Evolutionary conservation across 192 early-diverging fungal species (phyloP).

Genomic region (Phycomyces blakesleeanus): DNA sequence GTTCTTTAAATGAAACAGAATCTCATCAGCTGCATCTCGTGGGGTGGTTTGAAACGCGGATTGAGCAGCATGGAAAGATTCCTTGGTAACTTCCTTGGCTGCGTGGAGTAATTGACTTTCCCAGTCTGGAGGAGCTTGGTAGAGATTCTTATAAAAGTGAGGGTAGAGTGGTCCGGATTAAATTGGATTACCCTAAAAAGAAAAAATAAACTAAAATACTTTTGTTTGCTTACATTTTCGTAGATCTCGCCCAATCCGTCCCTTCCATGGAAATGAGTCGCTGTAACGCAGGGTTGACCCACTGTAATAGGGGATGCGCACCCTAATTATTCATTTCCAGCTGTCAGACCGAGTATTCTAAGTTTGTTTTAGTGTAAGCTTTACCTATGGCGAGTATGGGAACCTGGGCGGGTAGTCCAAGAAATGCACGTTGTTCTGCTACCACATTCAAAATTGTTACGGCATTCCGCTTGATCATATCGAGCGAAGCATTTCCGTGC

Average conservation of each 20-base stretch:
- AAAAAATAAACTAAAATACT: background rate
- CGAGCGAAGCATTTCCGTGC: conserved; percentile 40
- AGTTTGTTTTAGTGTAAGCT: background rate
- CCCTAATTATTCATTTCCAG: conserved; percentile 22
- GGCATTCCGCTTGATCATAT: conserved; percentile 39
- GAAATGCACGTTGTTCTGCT: conserved; percentile 27
- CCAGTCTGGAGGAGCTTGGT: conserved; percentile 21
- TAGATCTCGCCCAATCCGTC: conserved; percentile 45
- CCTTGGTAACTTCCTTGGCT: conserved; percentile 14
- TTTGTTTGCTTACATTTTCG: conserved; percentile 26
- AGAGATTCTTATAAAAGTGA: background rate
- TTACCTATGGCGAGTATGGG: conserved; percentile 41
- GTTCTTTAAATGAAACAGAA: conserved; percentile 39
- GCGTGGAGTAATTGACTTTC: conserved; percentile 25
- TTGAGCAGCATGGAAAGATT: conserved; percentile 15
- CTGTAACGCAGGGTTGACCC: conserved; percentile 20
- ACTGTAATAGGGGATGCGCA: conserved; percentile 25
- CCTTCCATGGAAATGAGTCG: conserved; percentile 46
- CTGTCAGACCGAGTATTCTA: background rate
- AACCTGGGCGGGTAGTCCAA: conserved; percentile 9
- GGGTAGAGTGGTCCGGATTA: no score
- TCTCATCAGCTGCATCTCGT: conserved; percentile 40
- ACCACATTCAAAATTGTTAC: conserved; percentile 42
- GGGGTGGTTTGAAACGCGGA: conserved; percentile 29
- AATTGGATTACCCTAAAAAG: background rate